Evolutionary conservation across 345 rosid genomes (phyloP), one percentile per base, ranked within the genome.

Genomic region (Dimocarpus longan): DNA sequence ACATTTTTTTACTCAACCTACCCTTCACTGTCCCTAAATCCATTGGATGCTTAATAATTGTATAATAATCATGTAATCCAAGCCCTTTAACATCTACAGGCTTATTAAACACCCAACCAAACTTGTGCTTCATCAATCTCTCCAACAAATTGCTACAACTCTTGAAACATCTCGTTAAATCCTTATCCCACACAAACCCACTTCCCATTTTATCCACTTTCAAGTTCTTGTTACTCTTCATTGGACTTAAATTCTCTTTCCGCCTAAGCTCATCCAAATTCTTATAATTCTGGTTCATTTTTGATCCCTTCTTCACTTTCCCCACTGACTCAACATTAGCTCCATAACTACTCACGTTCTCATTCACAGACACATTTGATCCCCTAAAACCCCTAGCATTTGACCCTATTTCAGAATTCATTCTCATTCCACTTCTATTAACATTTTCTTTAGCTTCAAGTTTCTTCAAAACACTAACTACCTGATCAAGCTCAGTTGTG

Each of bases 11-110:
- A 71, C 81, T 85, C 90, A 92, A 80, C 86, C 86, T 90, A 80
- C 71, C 83, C 85, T 89, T 90, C 78, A 95, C 95, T 0, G 98
- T 90, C 13, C 98, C 98, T 81, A 95, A 88, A 91, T 95, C 99
- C 99, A 95, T 95, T 0, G 98, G 99, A 71, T 87, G 90, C 86
- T 89, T 89, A 71, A 95, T 79, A 62, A 93, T 92, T 5, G 77
- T 85, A 64, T 85, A 85, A 78, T 95, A 95, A 85, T 95, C 99
- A 74, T 84, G 93, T 82, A 93, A 82, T 70, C 91, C 91, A 81
- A 93, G 91, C 77, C 77, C 84, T 78, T 88, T 86, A 4, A 79
- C 95, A 88, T 95, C 98, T 65, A 95, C 99, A 0, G 99, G 98
- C 5, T 80, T 52, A 77, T 91, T 90, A 75, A 95, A 95, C 83